Evolutionary conservation across 176 grass and related monocot species (phyloP).

Genomic region (Cocos nucifera): DNA sequence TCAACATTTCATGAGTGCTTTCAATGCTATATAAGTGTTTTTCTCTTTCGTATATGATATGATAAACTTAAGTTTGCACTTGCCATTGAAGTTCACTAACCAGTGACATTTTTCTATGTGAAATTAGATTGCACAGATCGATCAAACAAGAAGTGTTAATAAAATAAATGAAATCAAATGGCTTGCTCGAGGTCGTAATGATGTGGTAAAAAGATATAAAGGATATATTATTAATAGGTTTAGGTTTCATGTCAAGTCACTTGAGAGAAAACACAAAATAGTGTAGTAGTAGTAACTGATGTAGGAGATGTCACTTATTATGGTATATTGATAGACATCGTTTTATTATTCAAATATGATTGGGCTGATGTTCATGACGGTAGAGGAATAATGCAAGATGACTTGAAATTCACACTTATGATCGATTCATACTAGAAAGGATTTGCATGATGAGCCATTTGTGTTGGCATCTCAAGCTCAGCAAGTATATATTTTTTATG

Average conservation of each 20-base stretch:
- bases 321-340: slow-evolving; percentile 12
- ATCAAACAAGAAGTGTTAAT: no score
- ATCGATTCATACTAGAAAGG: background rate
- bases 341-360: slow-evolving; percentile 24
- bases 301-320: slow-evolving; percentile 15
- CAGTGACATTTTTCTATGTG: no score
- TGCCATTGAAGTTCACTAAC: no score
- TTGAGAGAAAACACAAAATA: slow-evolving; percentile 32
- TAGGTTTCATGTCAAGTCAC: background rate
- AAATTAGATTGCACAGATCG: no score
- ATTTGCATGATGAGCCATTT: slow-evolving; percentile 12
- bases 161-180: background rate
- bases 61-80: no score
- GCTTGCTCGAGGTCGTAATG: background rate
- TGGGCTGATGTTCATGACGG: slow-evolving; percentile 5
- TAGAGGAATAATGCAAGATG: slow-evolving; percentile 7
- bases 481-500: slow-evolving; percentile 23
- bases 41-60: background rate
- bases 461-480: slow-evolving; percentile 19
- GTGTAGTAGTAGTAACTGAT: slow-evolving; percentile 26
- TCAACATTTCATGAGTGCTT: slow-evolving; percentile 19
- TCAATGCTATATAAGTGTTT: background rate
- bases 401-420: slow-evolving; percentile 12
- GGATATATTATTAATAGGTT: slow-evolving; percentile 6
- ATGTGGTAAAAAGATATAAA: background rate